Conservation (phyloP, 2,329 filamentous ascomycete genomes). For the Scedosporium apiospermum region DNA sequence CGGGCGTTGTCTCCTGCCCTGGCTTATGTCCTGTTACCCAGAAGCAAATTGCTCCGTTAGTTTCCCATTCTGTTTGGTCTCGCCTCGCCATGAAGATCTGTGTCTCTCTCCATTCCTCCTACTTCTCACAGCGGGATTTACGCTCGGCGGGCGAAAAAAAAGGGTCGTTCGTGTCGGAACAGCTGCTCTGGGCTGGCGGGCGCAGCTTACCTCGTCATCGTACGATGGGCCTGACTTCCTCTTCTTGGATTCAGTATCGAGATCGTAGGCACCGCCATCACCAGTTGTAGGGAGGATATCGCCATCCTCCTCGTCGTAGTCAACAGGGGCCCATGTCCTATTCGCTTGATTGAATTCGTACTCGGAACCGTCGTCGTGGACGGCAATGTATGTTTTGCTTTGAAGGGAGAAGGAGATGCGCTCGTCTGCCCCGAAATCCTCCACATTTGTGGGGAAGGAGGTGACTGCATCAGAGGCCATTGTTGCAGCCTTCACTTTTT, state of each 20-base stretch:
- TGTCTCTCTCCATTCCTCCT: not conserved
- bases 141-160: not conserved
- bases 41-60: conserved; percentile 5
- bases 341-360: conserved; percentile 68
- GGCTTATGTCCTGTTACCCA: conserved; percentile 4
- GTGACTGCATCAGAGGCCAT: not conserved
- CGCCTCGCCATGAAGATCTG: not conserved
- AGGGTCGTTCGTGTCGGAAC: not conserved
- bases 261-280: conserved; percentile 12
- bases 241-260: conserved; percentile 23
- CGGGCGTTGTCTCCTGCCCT: conserved; percentile 19
- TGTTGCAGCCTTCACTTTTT: conserved; percentile 1
- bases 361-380: conserved; percentile 75
- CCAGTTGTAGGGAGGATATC: not conserved
- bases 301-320: conserved; percentile 29
- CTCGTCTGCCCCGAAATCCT: conserved; percentile 66
- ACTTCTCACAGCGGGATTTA: not conserved
- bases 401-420: conserved; percentile 82
- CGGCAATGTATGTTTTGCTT: conserved; percentile 73
- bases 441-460: conserved; percentile 48
- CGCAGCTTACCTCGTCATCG: conserved; percentile 33
- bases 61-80: not conserved
- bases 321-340: conserved; percentile 61
- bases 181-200: conserved; percentile 6
- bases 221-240: conserved; percentile 29